Percentiles rank a stretch among this genome's conserved stretches.
These are phyloP conservation scores for Meyerozyma smithsonii DNA, from an alignment of 1,139 yeast genomes.

Conservation along the genomic window DNA sequence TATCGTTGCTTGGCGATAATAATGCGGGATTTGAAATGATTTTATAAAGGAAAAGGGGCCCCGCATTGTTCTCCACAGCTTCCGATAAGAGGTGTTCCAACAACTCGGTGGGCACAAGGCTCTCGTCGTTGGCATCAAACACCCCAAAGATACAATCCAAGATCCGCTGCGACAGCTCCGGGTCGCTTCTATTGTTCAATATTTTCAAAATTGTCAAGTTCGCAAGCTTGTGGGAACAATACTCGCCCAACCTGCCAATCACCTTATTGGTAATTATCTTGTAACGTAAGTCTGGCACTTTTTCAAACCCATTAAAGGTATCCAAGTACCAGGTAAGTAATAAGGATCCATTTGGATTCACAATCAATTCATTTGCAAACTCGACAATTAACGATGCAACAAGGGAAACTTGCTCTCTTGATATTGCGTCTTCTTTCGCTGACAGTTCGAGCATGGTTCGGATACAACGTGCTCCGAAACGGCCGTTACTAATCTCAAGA, in stretches of 20 bases:
- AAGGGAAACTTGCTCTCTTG: slow-evolving; percentile 64
- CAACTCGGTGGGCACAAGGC: slow-evolving; percentile 23
- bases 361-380: slow-evolving; percentile 74
- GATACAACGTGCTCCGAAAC: slow-evolving; percentile 94
- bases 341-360: slow-evolving; percentile 83
- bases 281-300: slow-evolving; percentile 26
- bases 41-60: slow-evolving; percentile 82
- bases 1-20: slow-evolving; percentile 33
- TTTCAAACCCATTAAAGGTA: slow-evolving; percentile 63
- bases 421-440: slow-evolving; percentile 37
- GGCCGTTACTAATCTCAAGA: slow-evolving; percentile 76
- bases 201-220: slow-evolving; percentile 79
- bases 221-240: slow-evolving; percentile 85
- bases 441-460: slow-evolving; percentile 84
- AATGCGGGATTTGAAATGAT: slow-evolving; percentile 62
- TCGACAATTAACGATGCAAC: slow-evolving; percentile 79
- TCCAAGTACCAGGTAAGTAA: slow-evolving; percentile 93
- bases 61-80: slow-evolving; percentile 55
- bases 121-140: slow-evolving; percentile 18
- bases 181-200: slow-evolving; percentile 64
- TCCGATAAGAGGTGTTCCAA: slow-evolving; percentile 46
- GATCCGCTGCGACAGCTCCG: slow-evolving; percentile 55
- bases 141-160: slow-evolving; percentile 64
- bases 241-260: slow-evolving; percentile 54
- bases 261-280: slow-evolving; percentile 45